Evolutionary conservation across 768 basidiomycete genomes (phyloP), one percentile per base, ranked within the genome.

Genomic region (Piloderma croceum): DNA sequence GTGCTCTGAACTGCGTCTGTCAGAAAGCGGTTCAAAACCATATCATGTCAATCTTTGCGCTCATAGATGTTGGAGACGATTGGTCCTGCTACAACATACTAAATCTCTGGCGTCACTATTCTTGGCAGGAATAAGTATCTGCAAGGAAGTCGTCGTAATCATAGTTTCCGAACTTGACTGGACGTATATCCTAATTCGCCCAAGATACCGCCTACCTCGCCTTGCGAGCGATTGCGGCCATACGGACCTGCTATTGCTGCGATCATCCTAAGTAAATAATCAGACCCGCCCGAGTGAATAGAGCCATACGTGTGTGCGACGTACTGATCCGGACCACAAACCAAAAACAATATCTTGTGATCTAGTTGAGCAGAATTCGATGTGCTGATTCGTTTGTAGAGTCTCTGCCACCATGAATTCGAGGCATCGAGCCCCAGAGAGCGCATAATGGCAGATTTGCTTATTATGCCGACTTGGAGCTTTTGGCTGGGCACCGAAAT

Each of bases 301-400:
- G 17, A 38, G 25, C 24, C 44, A 44, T 37, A 21, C 31, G 31
- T 15, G 15, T 9, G 27, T 9, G 22, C 27, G 19, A 60, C 81
- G 52, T 59, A 90, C 89, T 71, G 70, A 45, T 90, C 83, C n/a
- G 89, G 90, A 20, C 89, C 89, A 59, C 85, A 91, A 3, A 91
- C 75, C 10, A 91, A 60, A 54, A 90, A 83, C 41, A 90, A 56
- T 5, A 69, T 61, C 33, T 64, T 75, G 47, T 36, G 13, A 46
- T 46, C 27, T 49, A 37, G 31, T 41, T 52, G 42, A 20, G 39
- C 43, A 24, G 41, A 10, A 20, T 29, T 32, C 1, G 37, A 18
- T 15, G 42, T 29, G 27, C 27, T 9, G 31, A 7, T 40, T 32
- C 23, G 43, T 19, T 43, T 44, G 32, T 55, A 58, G 35, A 60